Evolutionary conservation across 192 early-diverging fungal species (phyloP).

Genomic region (Powellomyces hirtus): DNA sequence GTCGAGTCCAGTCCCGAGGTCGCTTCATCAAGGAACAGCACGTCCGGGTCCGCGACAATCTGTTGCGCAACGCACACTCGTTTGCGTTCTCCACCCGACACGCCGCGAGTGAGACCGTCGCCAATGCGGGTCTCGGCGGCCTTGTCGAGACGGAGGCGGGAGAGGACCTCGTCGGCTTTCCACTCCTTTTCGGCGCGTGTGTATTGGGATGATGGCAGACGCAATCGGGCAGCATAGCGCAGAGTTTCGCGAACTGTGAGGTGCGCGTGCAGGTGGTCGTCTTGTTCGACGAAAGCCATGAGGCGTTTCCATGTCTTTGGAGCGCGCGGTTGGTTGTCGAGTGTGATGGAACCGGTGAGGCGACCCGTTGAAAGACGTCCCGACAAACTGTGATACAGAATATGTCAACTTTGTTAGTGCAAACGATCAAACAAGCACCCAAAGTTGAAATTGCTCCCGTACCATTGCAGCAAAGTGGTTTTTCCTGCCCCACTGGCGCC

Average conservation of each 20-base stretch:
- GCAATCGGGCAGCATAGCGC: conserved; percentile 34
- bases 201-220: conserved; percentile 28
- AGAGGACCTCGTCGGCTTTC: conserved; percentile 33
- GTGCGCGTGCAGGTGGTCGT: conserved; percentile 48
- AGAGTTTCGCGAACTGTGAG: conserved; percentile 44
- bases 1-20: conserved; percentile 68
- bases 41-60: conserved; percentile 76
- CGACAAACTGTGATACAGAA: conserved; percentile 30
- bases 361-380: conserved; percentile 62
- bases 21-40: conserved; percentile 83
- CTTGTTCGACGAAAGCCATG: conserved; percentile 48
- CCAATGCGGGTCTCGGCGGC: conserved; percentile 49
- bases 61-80: conserved; percentile 77
- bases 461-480: conserved; percentile 21
- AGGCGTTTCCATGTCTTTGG: conserved; percentile 20
- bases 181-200: conserved; percentile 18
- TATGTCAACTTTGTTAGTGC: too few species aligned
- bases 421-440: too few species aligned
- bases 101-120: conserved; percentile 52
- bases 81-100: conserved; percentile 67
- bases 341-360: conserved; percentile 70
- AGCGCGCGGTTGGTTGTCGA: conserved; percentile 66
- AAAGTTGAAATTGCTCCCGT: conserved; percentile 41
- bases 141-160: conserved; percentile 36
- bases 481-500: conserved; percentile 19